Conservation (phyloP, 2,329 filamentous ascomycete species). For the Drechmeria coniospora region DNA sequence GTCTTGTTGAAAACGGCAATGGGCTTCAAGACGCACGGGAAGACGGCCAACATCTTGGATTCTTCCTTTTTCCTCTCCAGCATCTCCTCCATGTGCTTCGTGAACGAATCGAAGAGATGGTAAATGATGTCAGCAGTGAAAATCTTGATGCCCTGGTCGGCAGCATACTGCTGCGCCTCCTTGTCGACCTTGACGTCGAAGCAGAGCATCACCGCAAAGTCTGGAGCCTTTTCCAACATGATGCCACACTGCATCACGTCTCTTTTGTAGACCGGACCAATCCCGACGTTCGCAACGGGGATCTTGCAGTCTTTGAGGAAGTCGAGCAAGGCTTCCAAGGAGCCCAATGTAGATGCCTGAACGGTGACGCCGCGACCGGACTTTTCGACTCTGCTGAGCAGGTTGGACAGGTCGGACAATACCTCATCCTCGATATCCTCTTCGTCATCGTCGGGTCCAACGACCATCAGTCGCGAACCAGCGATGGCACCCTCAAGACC, state of each 20-base stretch:
- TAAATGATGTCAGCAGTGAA: constrained; percentile 99
- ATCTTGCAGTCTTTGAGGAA: constrained; percentile 96
- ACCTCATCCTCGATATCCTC: constrained; percentile 95
- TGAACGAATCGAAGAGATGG: constrained; percentile 94
- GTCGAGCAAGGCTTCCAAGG: constrained; percentile 86
- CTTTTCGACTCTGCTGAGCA: constrained; percentile 84
- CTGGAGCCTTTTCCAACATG: constrained; percentile 90
- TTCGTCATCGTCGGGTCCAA: constrained; percentile 89
- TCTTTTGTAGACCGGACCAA: constrained; percentile 94
- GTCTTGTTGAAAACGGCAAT: constrained; percentile 99
- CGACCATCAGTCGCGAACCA: constrained; percentile 84
- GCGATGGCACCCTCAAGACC: constrained; percentile 93
- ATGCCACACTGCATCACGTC: constrained; percentile 91
- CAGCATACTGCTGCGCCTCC: constrained; percentile 78
- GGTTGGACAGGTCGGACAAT: constrained; percentile 80
- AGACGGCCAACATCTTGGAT: constrained; percentile 86
- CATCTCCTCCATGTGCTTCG: constrained; percentile 78
- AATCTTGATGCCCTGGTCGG: constrained; percentile 90
- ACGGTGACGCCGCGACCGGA: constrained; percentile 90
- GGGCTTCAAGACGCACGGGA: constrained; percentile 80
- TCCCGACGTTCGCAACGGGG: constrained; percentile 90
- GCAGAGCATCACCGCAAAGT: constrained; percentile 97
- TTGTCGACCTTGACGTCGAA: constrained; percentile 99
- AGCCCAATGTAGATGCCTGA: constrained; percentile 93
- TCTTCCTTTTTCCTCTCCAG: constrained; percentile 91